Conservation (phyloP, 2,329 filamentous ascomycete genomes). For the Fusarium kyushuense region DNA sequence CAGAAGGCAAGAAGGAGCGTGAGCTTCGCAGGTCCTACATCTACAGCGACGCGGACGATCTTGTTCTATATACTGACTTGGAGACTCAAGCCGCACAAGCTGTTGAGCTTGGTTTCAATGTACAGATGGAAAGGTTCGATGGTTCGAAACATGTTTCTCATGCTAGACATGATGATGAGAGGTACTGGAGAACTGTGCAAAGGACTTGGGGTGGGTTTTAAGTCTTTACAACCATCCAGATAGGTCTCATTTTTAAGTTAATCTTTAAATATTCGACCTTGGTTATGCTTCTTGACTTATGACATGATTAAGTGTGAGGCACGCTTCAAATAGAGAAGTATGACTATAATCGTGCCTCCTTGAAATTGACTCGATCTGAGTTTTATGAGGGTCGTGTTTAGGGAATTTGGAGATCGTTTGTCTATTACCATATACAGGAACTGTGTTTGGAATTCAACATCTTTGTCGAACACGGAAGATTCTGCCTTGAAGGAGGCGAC, state of each 20-base stretch:
- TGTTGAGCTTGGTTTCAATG: not conserved
- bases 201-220: not conserved
- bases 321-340: no score
- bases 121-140: conserved; percentile 19
- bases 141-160: conserved; percentile 21
- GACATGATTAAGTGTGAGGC: no score
- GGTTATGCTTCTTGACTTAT: no score
- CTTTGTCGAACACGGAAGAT: no score
- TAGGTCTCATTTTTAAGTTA: accelerated
- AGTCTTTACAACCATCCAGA: not conserved
- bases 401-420: not conserved
- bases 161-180: conserved; percentile 8
- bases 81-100: conserved; percentile 11
- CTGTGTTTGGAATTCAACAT: no score
- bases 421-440: not conserved
- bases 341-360: no score
- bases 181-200: conserved; percentile 14
- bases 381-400: no score
- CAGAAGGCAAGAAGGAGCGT: conserved; percentile 2
- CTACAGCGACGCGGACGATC: conserved; percentile 19
- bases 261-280: no score
- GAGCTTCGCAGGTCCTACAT: conserved; percentile 27
- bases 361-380: no score
- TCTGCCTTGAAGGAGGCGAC: not conserved
- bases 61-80: not conserved